Base-by-base conservation (phyloP, 352 stramenopile species). In the Phytopythium sindhum region DNA sequence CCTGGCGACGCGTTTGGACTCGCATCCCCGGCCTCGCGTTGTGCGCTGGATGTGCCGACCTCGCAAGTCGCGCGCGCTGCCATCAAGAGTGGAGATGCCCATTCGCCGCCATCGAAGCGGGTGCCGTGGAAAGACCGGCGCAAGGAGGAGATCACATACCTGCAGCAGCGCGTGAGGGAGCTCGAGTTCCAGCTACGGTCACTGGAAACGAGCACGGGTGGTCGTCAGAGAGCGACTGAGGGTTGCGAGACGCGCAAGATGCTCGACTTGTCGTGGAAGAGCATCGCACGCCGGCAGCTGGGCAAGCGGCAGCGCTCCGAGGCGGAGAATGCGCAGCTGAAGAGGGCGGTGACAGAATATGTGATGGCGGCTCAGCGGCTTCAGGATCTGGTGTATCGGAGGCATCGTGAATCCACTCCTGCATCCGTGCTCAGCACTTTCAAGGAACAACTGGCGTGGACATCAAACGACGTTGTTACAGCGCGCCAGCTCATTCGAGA, bases 131-230 rank as follows among this genome's bases (percentile, higher is more conserved):
- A 42, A 26, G 58, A 64, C 23, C 29, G 47, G 47, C 45, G 48
- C 19, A 56, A 50, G 37, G 45, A 64, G 29, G 58, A 64, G 48
- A 21, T 64, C 19, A 42, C 33, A 33, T 64, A 51, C 48, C 37
- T 64, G 17, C 58, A 35, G n/a, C 35, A 57, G 23, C 42, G 45
- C 17, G 24, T n/a, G 28, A 31, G 37, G 10, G 48, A 56, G 45
- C 45, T 64, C 15, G 58, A 64, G 45, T 14, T 12, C 37, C 58
- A 64, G 26, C 37, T 64, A 17, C 19, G 47, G 29, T 23, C 14
- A 7, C 51, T 57, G 28, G 28, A 37, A 21, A 7, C 17, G 28
- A 23, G 24, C 11, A n/a, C n/a, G 48, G 48, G 8, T 3, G 37
- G 6, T 19, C 0, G 23, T n/a, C 2, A 9, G 14, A n/a, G 23